Evolutionary conservation across 352 stramenopile species (phyloP).

Genomic region (Phytophthora quininea): DNA sequence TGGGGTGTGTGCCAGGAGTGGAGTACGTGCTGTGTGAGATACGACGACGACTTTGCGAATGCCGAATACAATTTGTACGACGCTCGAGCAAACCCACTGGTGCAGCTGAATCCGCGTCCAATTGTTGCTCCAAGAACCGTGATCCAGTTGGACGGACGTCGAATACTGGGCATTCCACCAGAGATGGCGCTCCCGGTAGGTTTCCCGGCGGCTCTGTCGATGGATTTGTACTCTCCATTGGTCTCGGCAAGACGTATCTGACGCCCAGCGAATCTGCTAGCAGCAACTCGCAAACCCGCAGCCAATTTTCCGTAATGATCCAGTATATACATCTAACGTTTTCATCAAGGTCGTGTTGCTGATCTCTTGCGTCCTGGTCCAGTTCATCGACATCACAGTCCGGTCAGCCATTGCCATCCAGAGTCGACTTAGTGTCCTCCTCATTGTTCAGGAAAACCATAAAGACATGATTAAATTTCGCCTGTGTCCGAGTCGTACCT

Average conservation of each 20-base stretch:
- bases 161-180: constrained; percentile 44
- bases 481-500: too few species aligned
- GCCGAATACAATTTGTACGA: constrained; percentile 52
- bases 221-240: constrained; percentile 48
- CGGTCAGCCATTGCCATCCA: too few species aligned
- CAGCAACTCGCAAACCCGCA: constrained; percentile 2
- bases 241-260: constrained; percentile 21
- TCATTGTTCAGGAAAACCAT: too few species aligned
- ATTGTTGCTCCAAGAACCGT: constrained; percentile 42
- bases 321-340: too few species aligned
- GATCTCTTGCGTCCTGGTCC: too few species aligned
- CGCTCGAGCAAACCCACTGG: constrained; percentile 34
- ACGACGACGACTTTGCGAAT: constrained; percentile 31
- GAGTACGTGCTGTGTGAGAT: too few species aligned
- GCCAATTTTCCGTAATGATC: too few species aligned
- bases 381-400: too few species aligned
- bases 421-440: too few species aligned
- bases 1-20: too few species aligned
- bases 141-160: constrained; percentile 43
- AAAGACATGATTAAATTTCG: too few species aligned
- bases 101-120: constrained; percentile 35
- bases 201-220: constrained; percentile 36
- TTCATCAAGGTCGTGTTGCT: too few species aligned
- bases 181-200: constrained; percentile 30
- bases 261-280: constrained; percentile 12